Conservation (phyloP, 225 moss, liverwort and hornwort genomes). For the Sphagnum contortum region DNA sequence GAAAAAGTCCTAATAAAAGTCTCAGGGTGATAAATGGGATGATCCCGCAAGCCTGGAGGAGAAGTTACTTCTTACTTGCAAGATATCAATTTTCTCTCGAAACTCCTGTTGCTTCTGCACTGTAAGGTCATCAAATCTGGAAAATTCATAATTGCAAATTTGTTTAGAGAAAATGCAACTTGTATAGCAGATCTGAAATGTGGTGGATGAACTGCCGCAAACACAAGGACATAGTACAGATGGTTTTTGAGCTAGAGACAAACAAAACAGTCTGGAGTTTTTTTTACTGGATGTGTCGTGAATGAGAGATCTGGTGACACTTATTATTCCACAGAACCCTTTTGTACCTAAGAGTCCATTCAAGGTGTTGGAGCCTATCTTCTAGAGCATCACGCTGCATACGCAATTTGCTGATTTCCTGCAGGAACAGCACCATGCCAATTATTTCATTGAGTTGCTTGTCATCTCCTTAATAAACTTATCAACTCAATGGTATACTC, state of each 20-base stretch:
- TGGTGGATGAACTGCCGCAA: neutral
- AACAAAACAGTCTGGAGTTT: neutral
- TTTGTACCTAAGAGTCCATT: constrained; percentile 47
- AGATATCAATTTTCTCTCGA: constrained; percentile 18
- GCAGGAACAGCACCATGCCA: neutral
- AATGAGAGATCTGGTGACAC: neutral
- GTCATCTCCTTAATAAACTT: neutral
- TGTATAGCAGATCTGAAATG: neutral
- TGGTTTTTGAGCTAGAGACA: neutral
- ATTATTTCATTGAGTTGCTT: neutral
- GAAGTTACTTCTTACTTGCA: neutral
- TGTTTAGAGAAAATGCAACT: neutral
- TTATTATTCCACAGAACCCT: neutral
- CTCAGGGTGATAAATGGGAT: too few relatives aligned
- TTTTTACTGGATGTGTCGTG: neutral
- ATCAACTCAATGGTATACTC: too few relatives aligned
- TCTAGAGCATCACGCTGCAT: constrained; percentile 35
- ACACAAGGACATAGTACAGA: neutral
- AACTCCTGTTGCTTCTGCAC: constrained; percentile 20
- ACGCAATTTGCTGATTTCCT: constrained; percentile 46
- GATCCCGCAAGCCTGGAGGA: too few relatives aligned
- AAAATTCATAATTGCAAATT: constrained; percentile 1
- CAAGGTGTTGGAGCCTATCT: constrained; percentile 41
- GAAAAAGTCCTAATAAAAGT: too few relatives aligned
- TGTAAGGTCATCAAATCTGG: constrained; percentile 31